These are phyloP conservation scores for Waitea zeae DNA, from an alignment of 1,284 basidiomycete species.

Conservation along the genomic window DNA sequence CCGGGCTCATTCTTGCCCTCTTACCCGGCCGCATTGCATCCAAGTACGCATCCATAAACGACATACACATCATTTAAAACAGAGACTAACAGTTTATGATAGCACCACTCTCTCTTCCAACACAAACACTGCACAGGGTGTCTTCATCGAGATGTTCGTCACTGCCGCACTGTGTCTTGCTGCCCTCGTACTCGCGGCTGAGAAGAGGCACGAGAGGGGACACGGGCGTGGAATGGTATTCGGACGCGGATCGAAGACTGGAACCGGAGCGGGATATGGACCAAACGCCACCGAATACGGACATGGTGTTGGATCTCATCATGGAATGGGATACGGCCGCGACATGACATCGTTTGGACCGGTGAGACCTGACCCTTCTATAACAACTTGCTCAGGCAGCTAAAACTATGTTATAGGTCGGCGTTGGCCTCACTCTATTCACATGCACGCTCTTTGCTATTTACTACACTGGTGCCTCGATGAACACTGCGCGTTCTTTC, in stretches of 20 bases:
- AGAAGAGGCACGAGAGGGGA: no score
- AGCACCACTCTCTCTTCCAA: slow-evolving; percentile 22
- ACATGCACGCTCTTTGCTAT: slow-evolving; percentile 30
- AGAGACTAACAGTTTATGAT: slow-evolving; percentile 3
- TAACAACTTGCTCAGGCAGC: no score
- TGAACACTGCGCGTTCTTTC: slow-evolving; percentile 50
- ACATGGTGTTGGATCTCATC: no score
- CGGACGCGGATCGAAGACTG: no score
- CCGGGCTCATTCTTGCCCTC: slow-evolving; percentile 31
- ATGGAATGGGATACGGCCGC: no score
- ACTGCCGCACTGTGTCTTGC: slow-evolving; percentile 28
- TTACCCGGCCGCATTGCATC: slow-evolving; percentile 32
- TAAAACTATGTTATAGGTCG: slow-evolving; percentile 19
- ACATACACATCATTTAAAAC: slow-evolving; percentile 2
- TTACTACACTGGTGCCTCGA: slow-evolving; percentile 29
- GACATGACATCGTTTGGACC: slow-evolving; percentile 47
- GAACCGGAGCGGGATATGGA: no score
- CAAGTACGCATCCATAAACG: slow-evolving; percentile 16
- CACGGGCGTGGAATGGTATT: no score
- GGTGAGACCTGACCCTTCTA: slow-evolving; percentile 11
- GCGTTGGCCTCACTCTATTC: slow-evolving; percentile 43
- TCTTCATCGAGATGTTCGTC: slow-evolving; percentile 48
- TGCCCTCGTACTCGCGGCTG: slow-evolving; percentile 41
- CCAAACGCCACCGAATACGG: no score
- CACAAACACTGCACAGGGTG: slow-evolving; percentile 23